Percentiles rank a stretch among this genome's conserved stretches.
Conservation (phyloP, 805 yeast genomes). For the Pichia eremophila region DNA sequence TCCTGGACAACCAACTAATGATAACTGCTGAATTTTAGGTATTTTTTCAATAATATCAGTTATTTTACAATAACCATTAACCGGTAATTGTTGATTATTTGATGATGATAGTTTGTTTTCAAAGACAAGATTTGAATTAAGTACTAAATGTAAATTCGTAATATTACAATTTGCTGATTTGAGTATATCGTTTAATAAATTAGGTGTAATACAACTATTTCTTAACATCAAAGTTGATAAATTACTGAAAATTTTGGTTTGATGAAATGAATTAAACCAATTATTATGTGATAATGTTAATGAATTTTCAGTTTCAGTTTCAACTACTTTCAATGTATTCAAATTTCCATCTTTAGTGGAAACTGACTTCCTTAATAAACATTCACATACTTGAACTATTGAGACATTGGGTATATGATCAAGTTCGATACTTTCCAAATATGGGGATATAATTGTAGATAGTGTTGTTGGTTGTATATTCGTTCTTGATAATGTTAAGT, state of each 20-base stretch:
- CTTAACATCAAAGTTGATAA: neutral
- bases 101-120: neutral
- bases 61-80: neutral
- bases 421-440: neutral
- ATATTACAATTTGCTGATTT: neutral
- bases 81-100: neutral
- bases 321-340: neutral
- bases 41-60: neutral
- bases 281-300: neutral
- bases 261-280: neutral
- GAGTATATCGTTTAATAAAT: neutral
- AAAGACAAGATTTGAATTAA: constrained; percentile 1
- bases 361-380: neutral
- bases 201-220: constrained; percentile 3
- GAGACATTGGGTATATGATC: neutral
- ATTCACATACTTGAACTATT: neutral
- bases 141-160: neutral
- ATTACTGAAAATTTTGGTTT: neutral
- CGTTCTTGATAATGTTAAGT: neutral
- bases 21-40: neutral
- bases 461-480: neutral
- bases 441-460: neutral
- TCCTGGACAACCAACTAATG: constrained; percentile 2
- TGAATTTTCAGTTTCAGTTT: neutral
- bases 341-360: neutral